Evolutionary conservation across 2,329 filamentous ascomycete genomes (phyloP).

Genomic region (Sodiomyces alkalinus): DNA sequence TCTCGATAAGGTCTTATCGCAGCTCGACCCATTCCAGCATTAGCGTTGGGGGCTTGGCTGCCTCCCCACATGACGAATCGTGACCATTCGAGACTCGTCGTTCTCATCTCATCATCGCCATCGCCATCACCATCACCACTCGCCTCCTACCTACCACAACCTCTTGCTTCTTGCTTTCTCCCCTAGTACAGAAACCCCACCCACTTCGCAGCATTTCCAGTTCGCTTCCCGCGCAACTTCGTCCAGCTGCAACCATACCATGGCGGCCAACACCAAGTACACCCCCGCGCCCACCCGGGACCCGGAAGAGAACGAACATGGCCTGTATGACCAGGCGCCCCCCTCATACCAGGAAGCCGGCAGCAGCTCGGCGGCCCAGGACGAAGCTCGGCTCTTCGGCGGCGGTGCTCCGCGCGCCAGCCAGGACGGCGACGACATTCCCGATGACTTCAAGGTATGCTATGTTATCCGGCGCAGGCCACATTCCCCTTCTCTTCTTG

Average conservation of each 20-base stretch:
- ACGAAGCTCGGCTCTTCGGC: slow-evolving; percentile 41
- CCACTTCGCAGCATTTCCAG: too few relatives aligned
- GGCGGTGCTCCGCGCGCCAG: slow-evolving; percentile 59
- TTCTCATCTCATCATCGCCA: too few relatives aligned
- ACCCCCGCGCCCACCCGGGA: slow-evolving; percentile 71
- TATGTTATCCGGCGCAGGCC: background rate
- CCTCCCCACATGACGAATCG: too few relatives aligned
- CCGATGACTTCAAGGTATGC: slow-evolving; percentile 89
- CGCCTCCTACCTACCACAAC: background rate
- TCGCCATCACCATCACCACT: background rate
- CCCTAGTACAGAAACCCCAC: slow-evolving; percentile 1
- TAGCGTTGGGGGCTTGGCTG: too few relatives aligned
- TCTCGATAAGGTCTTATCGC: too few relatives aligned
- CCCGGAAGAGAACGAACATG: slow-evolving; percentile 54
- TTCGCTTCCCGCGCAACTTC: too few relatives aligned
- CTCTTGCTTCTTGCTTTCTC: background rate
- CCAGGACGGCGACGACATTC: slow-evolving; percentile 61
- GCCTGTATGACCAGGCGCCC: slow-evolving; percentile 55
- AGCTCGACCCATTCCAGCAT: too few relatives aligned
- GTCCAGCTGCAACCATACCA: too few relatives aligned
- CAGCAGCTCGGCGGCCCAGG: slow-evolving; percentile 37
- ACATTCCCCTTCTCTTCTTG: background rate
- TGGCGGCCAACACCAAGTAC: slow-evolving; percentile 72
- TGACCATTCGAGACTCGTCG: too few relatives aligned
- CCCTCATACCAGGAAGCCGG: slow-evolving; percentile 54